Base-by-base conservation (phyloP, 2,329 filamentous ascomycete species). In the Knufia fluminis region DNA sequence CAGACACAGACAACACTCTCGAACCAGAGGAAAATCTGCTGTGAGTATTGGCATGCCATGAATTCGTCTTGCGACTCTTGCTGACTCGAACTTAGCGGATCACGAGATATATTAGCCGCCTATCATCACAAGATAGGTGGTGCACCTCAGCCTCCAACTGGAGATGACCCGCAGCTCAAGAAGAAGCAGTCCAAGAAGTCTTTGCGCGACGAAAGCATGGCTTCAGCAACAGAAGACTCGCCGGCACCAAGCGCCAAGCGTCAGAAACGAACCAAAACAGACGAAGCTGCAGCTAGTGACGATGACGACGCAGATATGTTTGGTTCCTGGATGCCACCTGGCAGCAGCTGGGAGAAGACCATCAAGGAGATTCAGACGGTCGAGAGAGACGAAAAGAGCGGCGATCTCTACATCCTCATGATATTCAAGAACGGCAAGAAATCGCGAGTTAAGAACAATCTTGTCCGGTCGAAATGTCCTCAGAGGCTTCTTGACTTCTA, bases 401-500 rank as follows among this genome's bases (percentile, higher is more conserved):
- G 57, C 3, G 57, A 54, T 14, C 54, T 73, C 10, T 64, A 64
- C 50, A 71, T 64, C 3, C 69, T 66, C 40, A 54, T 73, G 1
- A 56, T 63, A 4, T 74, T 68, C 65, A 70, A 64, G 12, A 71
- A 73, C 54, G 67, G 65, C 39, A 71, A 63, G 44, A 70, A 66
- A 45, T 64, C 68, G 2, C 69, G 66, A 45, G 65, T 72, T 4
- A 61, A 63, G 2, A 63, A 71, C 44, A 59, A 67, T 20, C 61
- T 59, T 22, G 68, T 67, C 54, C 71, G 71, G 49, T 61, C 67
- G 22, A 67, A 61, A 47, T 73, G 69, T 50, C 71, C 71, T 0
- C 56, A 59, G 50, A 65, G 66, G 64, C 73, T 74, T 70, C 65
- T 74, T 9, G 60, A 66, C 50, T 74, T 74, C 48, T 74, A 74